Percentiles rank a stretch among this genome's conserved stretches.
Evolutionary conservation across 129 eudicot species (phyloP).

Genomic region (Logfia minima): DNA sequence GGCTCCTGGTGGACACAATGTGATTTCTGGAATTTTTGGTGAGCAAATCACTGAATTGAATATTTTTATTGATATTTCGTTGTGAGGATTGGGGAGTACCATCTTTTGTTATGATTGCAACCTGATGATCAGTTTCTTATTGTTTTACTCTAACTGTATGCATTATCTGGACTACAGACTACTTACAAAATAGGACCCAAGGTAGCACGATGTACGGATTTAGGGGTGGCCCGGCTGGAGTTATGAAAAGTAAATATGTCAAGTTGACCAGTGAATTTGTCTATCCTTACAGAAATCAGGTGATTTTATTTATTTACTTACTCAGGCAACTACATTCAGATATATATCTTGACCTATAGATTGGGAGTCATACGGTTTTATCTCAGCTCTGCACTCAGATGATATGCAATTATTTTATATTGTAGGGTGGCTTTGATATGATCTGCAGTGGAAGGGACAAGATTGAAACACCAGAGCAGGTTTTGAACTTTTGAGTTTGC

Average conservation of each 20-base stretch:
- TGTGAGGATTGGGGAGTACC: neutral
- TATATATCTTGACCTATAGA: neutral
- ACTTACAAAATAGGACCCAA: slow-evolving; percentile 63
- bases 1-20: slow-evolving; percentile 99
- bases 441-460: slow-evolving; percentile 97
- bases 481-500: slow-evolving; percentile 9
- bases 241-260: slow-evolving; percentile 81
- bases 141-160: neutral
- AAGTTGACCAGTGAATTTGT: slow-evolving; percentile 65
- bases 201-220: slow-evolving; percentile 88
- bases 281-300: slow-evolving; percentile 96
- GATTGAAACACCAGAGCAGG: slow-evolving; percentile 98
- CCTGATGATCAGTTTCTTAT: neutral
- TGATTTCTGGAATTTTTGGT: slow-evolving; percentile 90
- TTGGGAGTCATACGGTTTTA: neutral
- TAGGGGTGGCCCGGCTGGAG: slow-evolving; percentile 93
- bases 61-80: slow-evolving; percentile 10
- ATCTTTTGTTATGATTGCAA: neutral
- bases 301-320: slow-evolving; percentile 3
- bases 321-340: neutral
- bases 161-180: slow-evolving; percentile 49
- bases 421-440: slow-evolving; percentile 99
- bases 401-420: slow-evolving; percentile 6
- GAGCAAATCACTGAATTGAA: slow-evolving; percentile 19
- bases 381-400: slow-evolving; percentile 7